phyloP scores from a whole-genome alignment of 768 basidiomycete species.

The Suillus spraguei region DNA sequence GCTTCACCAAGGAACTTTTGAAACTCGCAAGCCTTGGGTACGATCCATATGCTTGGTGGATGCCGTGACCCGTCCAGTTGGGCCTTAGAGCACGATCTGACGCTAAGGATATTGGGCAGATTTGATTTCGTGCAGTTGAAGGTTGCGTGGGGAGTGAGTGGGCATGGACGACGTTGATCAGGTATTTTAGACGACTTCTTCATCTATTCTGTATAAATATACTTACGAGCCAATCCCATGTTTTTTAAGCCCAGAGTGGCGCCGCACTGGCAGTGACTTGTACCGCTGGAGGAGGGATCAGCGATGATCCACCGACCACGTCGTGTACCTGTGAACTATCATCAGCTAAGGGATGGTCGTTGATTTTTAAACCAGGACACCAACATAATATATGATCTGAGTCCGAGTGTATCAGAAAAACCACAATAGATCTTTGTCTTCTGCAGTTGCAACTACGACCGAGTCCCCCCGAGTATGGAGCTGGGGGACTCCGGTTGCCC shows the following conservation, averaged over 20 bases:
- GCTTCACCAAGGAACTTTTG: constrained; percentile 39
- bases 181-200: background rate
- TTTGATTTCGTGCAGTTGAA: constrained; percentile 20
- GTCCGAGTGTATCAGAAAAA: too few relatives aligned
- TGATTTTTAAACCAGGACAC: background rate
- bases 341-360: background rate
- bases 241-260: background rate
- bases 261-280: background rate
- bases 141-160: constrained; percentile 31
- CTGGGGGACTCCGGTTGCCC: too few relatives aligned
- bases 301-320: too few relatives aligned
- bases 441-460: too few relatives aligned
- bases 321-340: background rate
- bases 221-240: background rate
- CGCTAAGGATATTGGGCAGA: constrained; percentile 23
- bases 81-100: constrained; percentile 28
- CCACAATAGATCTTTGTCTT: too few relatives aligned
- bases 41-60: constrained; percentile 22
- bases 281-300: background rate
- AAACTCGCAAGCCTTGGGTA: constrained; percentile 26
- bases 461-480: too few relatives aligned
- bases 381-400: too few relatives aligned
- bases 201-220: background rate
- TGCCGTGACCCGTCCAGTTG: constrained; percentile 31
- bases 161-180: constrained; percentile 25